These are phyloP conservation scores for Anisogramma anomala DNA, from an alignment of 2,329 filamentous ascomycete species.

Conservation along the genomic window DNA sequence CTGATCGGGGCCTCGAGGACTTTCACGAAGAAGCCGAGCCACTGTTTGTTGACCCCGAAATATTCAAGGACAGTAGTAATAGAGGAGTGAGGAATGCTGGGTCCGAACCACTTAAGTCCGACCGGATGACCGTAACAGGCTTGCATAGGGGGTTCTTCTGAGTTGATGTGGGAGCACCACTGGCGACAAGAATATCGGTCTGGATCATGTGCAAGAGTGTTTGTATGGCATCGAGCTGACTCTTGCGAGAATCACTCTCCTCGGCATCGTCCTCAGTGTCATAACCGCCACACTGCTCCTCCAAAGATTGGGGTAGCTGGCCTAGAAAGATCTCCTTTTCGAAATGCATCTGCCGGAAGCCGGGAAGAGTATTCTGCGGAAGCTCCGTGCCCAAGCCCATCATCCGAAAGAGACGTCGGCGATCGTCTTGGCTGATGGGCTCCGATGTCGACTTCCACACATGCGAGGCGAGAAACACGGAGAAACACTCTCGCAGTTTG, in stretches of 20 bases:
- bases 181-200: conserved; percentile 34
- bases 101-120: conserved; percentile 49
- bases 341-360: conserved; percentile 27
- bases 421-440: conserved; percentile 23
- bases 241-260: conserved; percentile 25
- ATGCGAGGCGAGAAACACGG: conserved; percentile 13
- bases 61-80: conserved; percentile 42
- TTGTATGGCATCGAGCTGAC: conserved; percentile 39
- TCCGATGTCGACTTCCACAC: conserved; percentile 23
- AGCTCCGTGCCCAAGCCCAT: no score
- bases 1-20: conserved; percentile 42
- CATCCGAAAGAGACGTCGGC: conserved; percentile 29
- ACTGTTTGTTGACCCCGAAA: conserved; percentile 39
- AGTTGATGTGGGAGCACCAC: background rate
- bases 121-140: conserved; percentile 41
- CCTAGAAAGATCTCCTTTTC: conserved; percentile 40
- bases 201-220: conserved; percentile 44
- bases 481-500: conserved; percentile 20
- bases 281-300: conserved; percentile 28
- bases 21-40: conserved; percentile 42
- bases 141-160: conserved; percentile 35
- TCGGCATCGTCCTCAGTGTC: conserved; percentile 24
- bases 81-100: conserved; percentile 43
- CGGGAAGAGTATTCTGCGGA: conserved; percentile 18
- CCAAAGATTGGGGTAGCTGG: conserved; percentile 34